These are phyloP conservation scores for Glaciozyma antarctica DNA, from an alignment of 768 basidiomycete species.

Conservation along the genomic window DNA sequence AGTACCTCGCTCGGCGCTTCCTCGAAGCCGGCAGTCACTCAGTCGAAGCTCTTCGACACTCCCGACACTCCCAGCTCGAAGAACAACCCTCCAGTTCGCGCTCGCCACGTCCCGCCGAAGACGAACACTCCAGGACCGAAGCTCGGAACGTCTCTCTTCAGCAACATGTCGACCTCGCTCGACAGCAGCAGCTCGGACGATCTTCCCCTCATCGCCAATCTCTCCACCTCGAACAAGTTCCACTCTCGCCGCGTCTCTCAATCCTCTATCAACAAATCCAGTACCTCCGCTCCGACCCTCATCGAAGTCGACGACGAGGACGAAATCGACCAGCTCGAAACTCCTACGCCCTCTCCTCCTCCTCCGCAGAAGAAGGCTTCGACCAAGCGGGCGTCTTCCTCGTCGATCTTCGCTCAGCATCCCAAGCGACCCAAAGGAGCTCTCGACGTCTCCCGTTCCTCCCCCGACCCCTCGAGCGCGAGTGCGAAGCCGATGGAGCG, in stretches of 20 bases:
- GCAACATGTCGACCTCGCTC: too few species aligned
- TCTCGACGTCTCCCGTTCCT: background rate
- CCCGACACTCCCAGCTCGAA: too few species aligned
- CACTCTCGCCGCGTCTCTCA: background rate
- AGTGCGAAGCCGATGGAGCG: background rate
- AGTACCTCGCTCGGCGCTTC: background rate
- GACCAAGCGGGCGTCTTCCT: background rate
- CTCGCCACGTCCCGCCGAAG: too few species aligned
- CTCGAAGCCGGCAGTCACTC: background rate
- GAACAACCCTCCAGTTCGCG: too few species aligned
- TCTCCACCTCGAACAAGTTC: background rate
- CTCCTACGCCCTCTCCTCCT: background rate
- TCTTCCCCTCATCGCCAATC: background rate
- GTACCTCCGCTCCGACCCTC: background rate
- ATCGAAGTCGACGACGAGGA: background rate
- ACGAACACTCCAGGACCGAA: too few species aligned
- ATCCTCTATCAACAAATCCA: background rate
- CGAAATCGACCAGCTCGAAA: slow-evolving; percentile 6
- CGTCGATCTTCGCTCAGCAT: background rate
- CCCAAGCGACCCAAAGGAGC: background rate
- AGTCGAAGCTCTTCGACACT: background rate
- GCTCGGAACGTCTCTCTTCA: too few species aligned
- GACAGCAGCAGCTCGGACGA: too few species aligned
- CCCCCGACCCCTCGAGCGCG: background rate
- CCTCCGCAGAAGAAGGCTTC: background rate